A percentile compares a stretch with the other conserved stretches of the same genome.
phyloP scores from a whole-genome alignment of 192 early-diverging fungal genomes.

The Obelidium mucronatum region DNA sequence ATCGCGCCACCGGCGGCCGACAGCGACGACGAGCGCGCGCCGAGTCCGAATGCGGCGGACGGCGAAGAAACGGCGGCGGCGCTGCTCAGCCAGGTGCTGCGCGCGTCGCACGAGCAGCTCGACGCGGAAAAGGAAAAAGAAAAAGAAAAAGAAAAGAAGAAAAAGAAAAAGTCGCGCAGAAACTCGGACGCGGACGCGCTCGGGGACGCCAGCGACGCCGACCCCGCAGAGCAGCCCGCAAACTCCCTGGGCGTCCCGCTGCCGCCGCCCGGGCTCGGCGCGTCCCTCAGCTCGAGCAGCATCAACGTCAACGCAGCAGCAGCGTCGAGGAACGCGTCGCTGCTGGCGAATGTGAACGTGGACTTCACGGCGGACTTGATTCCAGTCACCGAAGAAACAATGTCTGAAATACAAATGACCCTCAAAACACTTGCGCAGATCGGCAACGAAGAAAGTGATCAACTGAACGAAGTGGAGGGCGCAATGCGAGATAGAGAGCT shows the following conservation, averaged over 20 bases:
- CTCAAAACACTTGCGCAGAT: slow-evolving; percentile 33
- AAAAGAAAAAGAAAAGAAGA: too few species aligned
- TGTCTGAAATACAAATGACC: slow-evolving; percentile 43
- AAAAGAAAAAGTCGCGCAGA: neutral
- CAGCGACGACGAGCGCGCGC: too few species aligned
- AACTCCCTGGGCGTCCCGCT: neutral
- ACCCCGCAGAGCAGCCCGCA: neutral
- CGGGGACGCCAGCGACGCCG: neutral
- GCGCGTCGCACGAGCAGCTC: neutral
- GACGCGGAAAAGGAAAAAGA: neutral
- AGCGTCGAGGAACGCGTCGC: neutral
- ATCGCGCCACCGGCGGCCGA: too few species aligned
- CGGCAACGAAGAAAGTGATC: neutral
- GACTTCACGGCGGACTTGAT: neutral
- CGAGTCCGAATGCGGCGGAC: too few species aligned
- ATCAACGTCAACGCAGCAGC: neutral
- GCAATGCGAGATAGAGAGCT: neutral
- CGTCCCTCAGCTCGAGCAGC: neutral
- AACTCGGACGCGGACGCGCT: too few species aligned
- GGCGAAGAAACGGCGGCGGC: too few species aligned
- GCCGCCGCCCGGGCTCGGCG: neutral
- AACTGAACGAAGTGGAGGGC: neutral
- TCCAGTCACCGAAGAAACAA: slow-evolving; percentile 17
- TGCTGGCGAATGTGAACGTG: neutral
- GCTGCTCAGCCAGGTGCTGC: neutral